Base-by-base conservation (phyloP, 2,329 filamentous ascomycete species). In the Nemania sp. region DNA sequence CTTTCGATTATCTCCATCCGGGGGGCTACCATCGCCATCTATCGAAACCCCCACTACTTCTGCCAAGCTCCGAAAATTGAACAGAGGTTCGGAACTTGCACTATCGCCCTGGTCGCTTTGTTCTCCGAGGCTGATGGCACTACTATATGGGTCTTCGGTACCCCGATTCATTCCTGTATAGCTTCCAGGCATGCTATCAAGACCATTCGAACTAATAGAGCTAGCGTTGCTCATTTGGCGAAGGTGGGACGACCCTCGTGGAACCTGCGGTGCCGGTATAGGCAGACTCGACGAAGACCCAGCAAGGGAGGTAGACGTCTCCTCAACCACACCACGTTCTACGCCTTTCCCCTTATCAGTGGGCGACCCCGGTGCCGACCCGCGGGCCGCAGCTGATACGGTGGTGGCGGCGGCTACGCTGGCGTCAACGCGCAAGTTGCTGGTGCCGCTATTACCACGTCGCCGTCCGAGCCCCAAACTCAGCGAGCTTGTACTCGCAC, bases 61-160 rank as follows among this genome's bases (percentile, higher is more conserved):
- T 1, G 93, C 92, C 24, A 98, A 82, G 73, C 93, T 97, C 64
- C 90, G 87, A 77, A 98, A 98, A 79, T 97, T 98, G 80, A 97
- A 96, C 87, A 97, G 89, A 2, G 93, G 89, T 77, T 98, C 94
- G 0, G 86, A 82, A 53, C 85, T 85, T 4, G 83, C 75, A 62
- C 83, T 86, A 5, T 89, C 86, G 13, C 83, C 82, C 11, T 84
- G 83, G 20, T 84, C 82, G 63, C 82, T 83, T 62, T 81, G 81
- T 18, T 78, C 81, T 10, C 81, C 82, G 2, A 88, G 78, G 51
- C 86, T 88, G 1, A 86, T 75, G 4, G 85, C 86, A 69, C 88
- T 90, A 1, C 83, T 84, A 54, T 83, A 86, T 0, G 87, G 85
- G 51, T 86, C 82, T 47, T 84, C 83, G 7, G 73, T 78, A 5